These are phyloP conservation scores for Penicillium sp. DNA, from an alignment of 2,329 filamentous ascomycete species.

Conservation along the genomic window DNA sequence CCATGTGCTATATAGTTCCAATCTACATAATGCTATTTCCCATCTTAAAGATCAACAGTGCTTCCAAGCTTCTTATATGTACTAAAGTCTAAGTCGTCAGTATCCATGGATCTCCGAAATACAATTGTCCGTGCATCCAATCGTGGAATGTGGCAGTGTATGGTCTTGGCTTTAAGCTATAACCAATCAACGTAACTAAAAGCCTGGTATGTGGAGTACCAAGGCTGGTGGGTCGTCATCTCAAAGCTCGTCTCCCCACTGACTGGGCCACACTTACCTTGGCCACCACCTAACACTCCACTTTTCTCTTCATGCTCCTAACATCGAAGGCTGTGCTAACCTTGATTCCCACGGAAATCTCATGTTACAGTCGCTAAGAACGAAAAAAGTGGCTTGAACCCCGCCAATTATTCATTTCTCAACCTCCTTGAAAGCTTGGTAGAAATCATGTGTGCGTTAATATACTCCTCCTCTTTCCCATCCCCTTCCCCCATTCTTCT, in stretches of 20 bases:
- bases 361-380: background rate
- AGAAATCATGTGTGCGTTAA: slow-evolving; percentile 21
- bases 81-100: background rate
- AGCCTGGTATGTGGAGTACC: background rate
- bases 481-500: background rate
- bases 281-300: background rate
- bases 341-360: background rate
- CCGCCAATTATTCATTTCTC: slow-evolving; percentile 5
- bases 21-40: slow-evolving; percentile 7
- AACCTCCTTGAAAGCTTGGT: slow-evolving; percentile 17
- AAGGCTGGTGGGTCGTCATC: background rate
- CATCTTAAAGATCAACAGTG: background rate
- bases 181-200: background rate
- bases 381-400: slow-evolving; percentile 21
- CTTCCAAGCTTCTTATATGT: background rate
- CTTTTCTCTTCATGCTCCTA: background rate
- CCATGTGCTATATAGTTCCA: slow-evolving; percentile 17
- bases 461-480: background rate
- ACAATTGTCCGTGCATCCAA: slow-evolving; percentile 1
- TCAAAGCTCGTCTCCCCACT: background rate
- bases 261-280: slow-evolving; percentile 4
- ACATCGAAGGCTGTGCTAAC: slow-evolving; percentile 9
- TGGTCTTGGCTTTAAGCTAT: slow-evolving; percentile 1
- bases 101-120: background rate
- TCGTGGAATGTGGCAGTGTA: slow-evolving; percentile 16